Evolutionary conservation across 192 early-diverging fungal genomes (phyloP), one percentile per base, ranked within the genome.

Genomic region (Tieghemiomyces parasiticus): DNA sequence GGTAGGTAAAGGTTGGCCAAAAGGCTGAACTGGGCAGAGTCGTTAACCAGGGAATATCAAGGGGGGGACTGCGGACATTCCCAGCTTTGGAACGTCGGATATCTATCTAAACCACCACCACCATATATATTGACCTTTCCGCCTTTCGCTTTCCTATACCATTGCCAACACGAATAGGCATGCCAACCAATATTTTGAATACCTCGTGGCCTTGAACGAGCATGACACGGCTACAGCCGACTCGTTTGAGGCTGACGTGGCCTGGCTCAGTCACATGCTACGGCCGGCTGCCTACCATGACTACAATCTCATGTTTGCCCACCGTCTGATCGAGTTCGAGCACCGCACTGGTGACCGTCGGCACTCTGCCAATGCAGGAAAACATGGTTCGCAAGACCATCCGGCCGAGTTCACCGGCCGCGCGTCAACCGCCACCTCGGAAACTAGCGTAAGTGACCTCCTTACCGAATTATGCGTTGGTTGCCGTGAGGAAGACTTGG

Each of bases 131-230:
- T n/a, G n/a, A n/a, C n/a, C n/a, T n/a, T n/a, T n/a, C n/a, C n/a
- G n/a, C n/a, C n/a, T n/a, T n/a, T n/a, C n/a, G n/a, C n/a, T n/a
- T n/a, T n/a, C n/a, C n/a, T n/a, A n/a, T n/a, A n/a, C n/a, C n/a
- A n/a, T n/a, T n/a, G n/a, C n/a, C n/a, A n/a, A n/a, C n/a, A n/a
- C n/a, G n/a, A 28, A 8, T 9, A 50, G 48, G 10, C 48, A 50
- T 28, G 20, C 9, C 26, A 50, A 50, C 26, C 20, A 50, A n/a
- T 50, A 50, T 22, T n/a, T 12, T 50, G 48, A 4, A 4, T 50
- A 50, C 22, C 48, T 50, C 10, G 48, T 50, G 48, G 22, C 48
- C 22, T 12, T 50, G 48, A 50, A 50, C 48, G 48, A 50, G 22
- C 48, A 50, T 4, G 48, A 22, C 48, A n/a, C 4, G 26, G n/a